Evolutionary conservation across 2,329 filamentous ascomycete species (phyloP).

Genomic region (Zelopaecilomyces penicillatus): DNA sequence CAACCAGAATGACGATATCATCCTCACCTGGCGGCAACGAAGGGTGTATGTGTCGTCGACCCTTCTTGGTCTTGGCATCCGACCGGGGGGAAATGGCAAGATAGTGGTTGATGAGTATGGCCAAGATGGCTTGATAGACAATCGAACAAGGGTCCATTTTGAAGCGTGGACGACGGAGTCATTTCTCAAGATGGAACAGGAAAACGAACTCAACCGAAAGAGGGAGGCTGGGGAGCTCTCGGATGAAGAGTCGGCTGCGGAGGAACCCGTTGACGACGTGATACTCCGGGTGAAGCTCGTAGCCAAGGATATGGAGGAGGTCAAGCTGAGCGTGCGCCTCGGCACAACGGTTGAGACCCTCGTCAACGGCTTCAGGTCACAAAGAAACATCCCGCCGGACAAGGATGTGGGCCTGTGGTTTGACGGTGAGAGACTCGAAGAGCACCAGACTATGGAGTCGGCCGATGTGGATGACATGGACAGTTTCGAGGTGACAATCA

Average conservation of each 20-base stretch:
- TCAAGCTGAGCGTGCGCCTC: slow-evolving; percentile 42
- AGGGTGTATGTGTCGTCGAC: slow-evolving; percentile 70
- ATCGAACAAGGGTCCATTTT: slow-evolving; percentile 57
- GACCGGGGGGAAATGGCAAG: slow-evolving; percentile 32
- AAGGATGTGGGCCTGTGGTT: slow-evolving; percentile 56
- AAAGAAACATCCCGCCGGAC: slow-evolving; percentile 41
- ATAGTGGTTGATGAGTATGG: slow-evolving; percentile 27
- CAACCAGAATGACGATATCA: slow-evolving; percentile 45
- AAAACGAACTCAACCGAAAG: slow-evolving; percentile 39
- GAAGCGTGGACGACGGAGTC: slow-evolving; percentile 67
- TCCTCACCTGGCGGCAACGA: slow-evolving; percentile 71
- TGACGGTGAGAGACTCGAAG: slow-evolving; percentile 65
- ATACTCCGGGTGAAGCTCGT: slow-evolving; percentile 46
- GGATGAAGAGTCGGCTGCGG: slow-evolving; percentile 22
- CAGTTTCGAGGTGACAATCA: slow-evolving; percentile 64
- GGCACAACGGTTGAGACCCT: slow-evolving; percentile 56
- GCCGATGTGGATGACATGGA: slow-evolving; percentile 70
- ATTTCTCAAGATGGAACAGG: slow-evolving; percentile 40
- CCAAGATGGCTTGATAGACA: slow-evolving; percentile 38
- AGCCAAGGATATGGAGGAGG: slow-evolving; percentile 39
- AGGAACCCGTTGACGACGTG: slow-evolving; percentile 14
- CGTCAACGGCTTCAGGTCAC: slow-evolving; percentile 50
- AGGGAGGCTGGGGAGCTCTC: slow-evolving; percentile 32
- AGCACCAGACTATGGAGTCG: slow-evolving; percentile 50
- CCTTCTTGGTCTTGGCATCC: slow-evolving; percentile 58